Percentiles rank a stretch among this genome's conserved stretches.
Conservation (phyloP, 164 flowering plant genomes). For the Vitis rotundifolia region DNA sequence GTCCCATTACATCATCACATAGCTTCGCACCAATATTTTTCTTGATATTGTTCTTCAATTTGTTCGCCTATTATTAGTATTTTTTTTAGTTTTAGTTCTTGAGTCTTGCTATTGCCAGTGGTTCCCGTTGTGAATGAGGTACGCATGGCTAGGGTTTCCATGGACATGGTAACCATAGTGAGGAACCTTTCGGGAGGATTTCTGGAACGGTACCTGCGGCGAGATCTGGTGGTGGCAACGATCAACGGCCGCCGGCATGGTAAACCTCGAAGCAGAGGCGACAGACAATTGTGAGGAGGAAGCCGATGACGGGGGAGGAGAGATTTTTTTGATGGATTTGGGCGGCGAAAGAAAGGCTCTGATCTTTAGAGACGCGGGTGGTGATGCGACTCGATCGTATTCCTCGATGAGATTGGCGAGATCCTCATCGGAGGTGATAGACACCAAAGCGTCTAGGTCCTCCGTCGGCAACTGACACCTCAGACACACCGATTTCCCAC, state of each 20-base stretch:
- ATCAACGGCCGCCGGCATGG: constrained; percentile 4
- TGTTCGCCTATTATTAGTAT: neutral
- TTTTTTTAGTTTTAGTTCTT: neutral
- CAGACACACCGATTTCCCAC: constrained; percentile 63
- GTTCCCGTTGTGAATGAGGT: constrained; percentile 63
- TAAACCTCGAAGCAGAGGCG: constrained; percentile 10
- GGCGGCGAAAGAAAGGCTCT: constrained; percentile 71
- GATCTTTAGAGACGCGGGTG: constrained; percentile 55
- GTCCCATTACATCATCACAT: constrained; percentile 26
- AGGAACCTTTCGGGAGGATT: constrained; percentile 30
- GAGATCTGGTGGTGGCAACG: constrained; percentile 27
- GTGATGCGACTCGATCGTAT: constrained; percentile 57
- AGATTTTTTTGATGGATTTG: constrained; percentile 39
- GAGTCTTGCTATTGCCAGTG: constrained; percentile 60
- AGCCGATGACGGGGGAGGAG: constrained; percentile 37
- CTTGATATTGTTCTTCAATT: neutral
- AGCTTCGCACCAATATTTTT: too few relatives aligned
- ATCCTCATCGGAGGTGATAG: constrained; percentile 88
- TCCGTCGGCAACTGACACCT: constrained; percentile 87
- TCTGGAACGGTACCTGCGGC: constrained; percentile 29
- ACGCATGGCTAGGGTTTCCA: constrained; percentile 37
- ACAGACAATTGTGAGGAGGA: constrained; percentile 16
- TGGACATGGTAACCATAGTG: constrained; percentile 28
- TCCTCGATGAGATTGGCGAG: constrained; percentile 81
- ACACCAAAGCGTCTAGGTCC: constrained; percentile 85